A percentile compares a stretch with the other conserved stretches of the same genome.
Evolutionary conservation across 192 early-diverging fungal species (phyloP).

Genomic region (Entomortierella lignicola): DNA sequence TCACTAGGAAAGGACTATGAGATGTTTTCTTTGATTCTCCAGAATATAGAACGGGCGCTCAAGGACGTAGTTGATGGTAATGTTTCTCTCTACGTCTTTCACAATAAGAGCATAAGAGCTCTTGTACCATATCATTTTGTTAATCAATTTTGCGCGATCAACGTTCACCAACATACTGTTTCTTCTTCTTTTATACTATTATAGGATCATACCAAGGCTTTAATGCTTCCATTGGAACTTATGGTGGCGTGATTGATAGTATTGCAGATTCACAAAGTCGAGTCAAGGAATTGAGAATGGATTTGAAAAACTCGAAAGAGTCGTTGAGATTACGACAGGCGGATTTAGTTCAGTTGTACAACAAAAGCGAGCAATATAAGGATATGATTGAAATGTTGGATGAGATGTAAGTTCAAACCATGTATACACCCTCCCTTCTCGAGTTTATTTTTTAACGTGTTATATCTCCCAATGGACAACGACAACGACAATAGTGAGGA

Average conservation of each 20-base stretch:
- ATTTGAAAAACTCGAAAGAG: constrained; percentile 73
- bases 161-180: no score
- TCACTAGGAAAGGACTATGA: constrained; percentile 74
- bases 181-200: background rate
- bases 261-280: constrained; percentile 73
- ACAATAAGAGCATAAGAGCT: no score
- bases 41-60: constrained; percentile 73
- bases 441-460: no score
- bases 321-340: constrained; percentile 71
- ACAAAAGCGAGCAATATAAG: constrained; percentile 79
- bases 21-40: constrained; percentile 68
- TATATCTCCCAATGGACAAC: background rate
- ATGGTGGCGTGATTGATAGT: constrained; percentile 79
- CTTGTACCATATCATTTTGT: no score
- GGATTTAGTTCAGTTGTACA: constrained; percentile 75
- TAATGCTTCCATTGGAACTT: constrained; percentile 84
- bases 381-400: constrained; percentile 83
- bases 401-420: constrained; percentile 60
- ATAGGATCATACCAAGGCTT: constrained; percentile 84
- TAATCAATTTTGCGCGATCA: no score
- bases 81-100: background rate
- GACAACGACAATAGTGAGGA: constrained; percentile 63
- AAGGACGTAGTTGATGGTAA: constrained; percentile 76
- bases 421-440: no score
- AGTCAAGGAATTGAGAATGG: constrained; percentile 70